Evolutionary conservation across 2,329 filamentous ascomycete species (phyloP).

Genomic region (Colletotrichum sojae): DNA sequence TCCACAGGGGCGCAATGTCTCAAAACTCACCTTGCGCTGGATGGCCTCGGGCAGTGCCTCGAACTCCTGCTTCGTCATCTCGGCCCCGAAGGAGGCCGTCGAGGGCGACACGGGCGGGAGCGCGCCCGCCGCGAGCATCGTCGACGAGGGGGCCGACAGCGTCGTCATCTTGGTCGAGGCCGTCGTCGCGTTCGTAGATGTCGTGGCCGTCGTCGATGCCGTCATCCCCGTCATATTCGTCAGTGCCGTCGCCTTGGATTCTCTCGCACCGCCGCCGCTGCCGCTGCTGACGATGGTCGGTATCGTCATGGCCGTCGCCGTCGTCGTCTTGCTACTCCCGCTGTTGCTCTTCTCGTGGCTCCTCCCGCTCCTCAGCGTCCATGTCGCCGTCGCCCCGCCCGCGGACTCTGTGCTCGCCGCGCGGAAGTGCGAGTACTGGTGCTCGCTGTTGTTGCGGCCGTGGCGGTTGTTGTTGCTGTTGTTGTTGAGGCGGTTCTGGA

Average conservation of each 20-base stretch:
- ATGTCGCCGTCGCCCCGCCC: neutral
- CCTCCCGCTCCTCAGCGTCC: conserved; percentile 13
- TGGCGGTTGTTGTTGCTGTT: neutral
- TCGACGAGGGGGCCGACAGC: conserved; percentile 12
- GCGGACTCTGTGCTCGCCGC: conserved; percentile 23
- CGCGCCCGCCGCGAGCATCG: neutral
- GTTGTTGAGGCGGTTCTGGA: neutral
- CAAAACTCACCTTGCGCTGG: conserved; percentile 67
- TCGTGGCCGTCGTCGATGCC: conserved; percentile 1
- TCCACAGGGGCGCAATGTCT: conserved; percentile 34
- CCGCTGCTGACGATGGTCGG: conserved; percentile 2
- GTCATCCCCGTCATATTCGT: neutral
- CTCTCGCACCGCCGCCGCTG: conserved; percentile 7
- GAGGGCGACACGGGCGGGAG: conserved; percentile 42
- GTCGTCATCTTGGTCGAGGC: neutral
- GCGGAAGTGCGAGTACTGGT: neutral
- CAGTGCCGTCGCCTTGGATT: no score
- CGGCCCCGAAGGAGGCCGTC: conserved; percentile 35
- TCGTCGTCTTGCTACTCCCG: conserved; percentile 28
- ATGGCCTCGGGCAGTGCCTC: conserved; percentile 68
- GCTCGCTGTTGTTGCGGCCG: neutral
- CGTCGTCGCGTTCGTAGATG: neutral
- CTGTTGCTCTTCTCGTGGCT: conserved; percentile 36
- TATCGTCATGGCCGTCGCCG: conserved; percentile 12
- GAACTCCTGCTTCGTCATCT: conserved; percentile 58